Evolutionary conservation across 805 yeast species (phyloP).

Genomic region (Metahyphopichia silvanorum): DNA sequence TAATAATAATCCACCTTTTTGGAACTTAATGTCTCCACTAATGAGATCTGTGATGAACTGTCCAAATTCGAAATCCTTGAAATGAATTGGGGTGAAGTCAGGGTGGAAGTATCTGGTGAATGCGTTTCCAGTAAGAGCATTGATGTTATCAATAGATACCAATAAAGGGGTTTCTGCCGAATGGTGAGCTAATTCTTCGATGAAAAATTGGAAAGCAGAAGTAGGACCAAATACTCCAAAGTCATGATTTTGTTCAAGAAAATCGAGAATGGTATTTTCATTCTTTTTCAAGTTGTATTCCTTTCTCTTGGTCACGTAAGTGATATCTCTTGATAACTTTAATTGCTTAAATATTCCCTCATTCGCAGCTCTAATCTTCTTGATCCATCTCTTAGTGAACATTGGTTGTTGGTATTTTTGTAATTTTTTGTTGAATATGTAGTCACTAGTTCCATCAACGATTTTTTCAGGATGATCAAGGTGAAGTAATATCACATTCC

Average conservation of each 20-base stretch:
- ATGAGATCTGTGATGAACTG: conserved; percentile 51
- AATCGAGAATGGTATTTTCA: conserved; percentile 41
- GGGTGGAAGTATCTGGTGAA: conserved; percentile 59
- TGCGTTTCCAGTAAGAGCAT: conserved; percentile 54
- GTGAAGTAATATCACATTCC: conserved; percentile 52
- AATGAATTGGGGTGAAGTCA: conserved; percentile 53
- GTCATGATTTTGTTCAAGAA: conserved; percentile 36
- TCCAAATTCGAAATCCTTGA: conserved; percentile 63
- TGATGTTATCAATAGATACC: conserved; percentile 72
- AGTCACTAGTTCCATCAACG: conserved; percentile 73
- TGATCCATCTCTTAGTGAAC: conserved; percentile 60
- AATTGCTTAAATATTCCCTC: conserved; percentile 29
- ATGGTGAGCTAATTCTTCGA: conserved; percentile 48
- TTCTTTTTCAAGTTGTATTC: conserved; percentile 30
- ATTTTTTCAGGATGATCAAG: conserved; percentile 59
- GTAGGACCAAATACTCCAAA: conserved; percentile 39
- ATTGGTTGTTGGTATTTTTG: conserved; percentile 71
- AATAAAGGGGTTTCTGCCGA: conserved; percentile 56
- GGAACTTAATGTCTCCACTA: conserved; percentile 51
- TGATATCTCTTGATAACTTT: conserved; percentile 31
- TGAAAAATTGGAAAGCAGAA: conserved; percentile 48
- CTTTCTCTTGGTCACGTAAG: conserved; percentile 29
- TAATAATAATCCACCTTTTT: conserved; percentile 61
- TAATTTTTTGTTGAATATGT: conserved; percentile 48
- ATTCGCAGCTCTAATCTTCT: conserved; percentile 40